These are phyloP conservation scores for Abrus pulchellus DNA, from an alignment of 306 rosid genomes.

Conservation along the genomic window DNA sequence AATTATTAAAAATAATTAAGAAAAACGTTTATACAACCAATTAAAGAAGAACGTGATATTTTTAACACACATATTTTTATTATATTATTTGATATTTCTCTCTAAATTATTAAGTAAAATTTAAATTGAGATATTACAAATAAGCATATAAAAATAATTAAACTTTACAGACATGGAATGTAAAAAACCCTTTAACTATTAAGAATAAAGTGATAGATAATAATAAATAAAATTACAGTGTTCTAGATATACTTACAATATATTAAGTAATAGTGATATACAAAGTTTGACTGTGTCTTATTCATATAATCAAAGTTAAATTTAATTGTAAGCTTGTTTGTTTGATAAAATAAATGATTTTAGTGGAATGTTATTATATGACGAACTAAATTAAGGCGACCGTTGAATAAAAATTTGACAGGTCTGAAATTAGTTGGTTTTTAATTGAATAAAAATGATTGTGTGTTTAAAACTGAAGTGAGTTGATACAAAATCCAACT, in stretches of 20 bases:
- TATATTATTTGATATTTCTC: too few relatives aligned
- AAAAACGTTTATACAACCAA: too few relatives aligned
- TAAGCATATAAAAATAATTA: too few relatives aligned
- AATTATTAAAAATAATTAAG: too few relatives aligned
- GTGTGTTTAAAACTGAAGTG: background rate
- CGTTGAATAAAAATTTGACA: background rate
- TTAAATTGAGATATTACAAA: too few relatives aligned
- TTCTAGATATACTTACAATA: background rate
- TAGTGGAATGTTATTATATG: background rate
- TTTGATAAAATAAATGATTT: background rate
- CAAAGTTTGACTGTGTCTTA: background rate
- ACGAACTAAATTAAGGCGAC: background rate
- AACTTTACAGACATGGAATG: too few relatives aligned
- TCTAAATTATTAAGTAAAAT: too few relatives aligned
- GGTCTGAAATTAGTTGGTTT: background rate
- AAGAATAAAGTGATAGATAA: too few relatives aligned
- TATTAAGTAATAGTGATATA: background rate
- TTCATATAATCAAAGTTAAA: background rate
- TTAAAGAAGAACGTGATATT: too few relatives aligned
- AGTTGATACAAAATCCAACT: background rate
- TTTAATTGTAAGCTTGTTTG: background rate
- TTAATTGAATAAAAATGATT: background rate
- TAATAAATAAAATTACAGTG: too few relatives aligned
- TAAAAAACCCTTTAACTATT: too few relatives aligned
- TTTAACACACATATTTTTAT: too few relatives aligned